Conservation (phyloP, 75 land plant species). For the Pinus taeda region DNA sequence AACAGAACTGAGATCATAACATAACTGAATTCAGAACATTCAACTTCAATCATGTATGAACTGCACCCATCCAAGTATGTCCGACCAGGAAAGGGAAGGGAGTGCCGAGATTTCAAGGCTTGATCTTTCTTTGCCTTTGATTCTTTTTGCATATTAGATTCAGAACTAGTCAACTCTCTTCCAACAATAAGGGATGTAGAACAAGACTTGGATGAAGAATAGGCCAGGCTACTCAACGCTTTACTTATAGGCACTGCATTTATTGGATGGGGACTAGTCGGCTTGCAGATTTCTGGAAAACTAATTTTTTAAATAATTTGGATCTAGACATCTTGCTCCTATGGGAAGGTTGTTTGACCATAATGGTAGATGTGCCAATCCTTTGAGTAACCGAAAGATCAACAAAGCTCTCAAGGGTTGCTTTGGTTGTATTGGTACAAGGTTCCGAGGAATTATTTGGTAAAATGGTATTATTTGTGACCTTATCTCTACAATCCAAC, state of each 20-base stretch:
- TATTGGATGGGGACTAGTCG: no score
- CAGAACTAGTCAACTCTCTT: no score
- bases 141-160: background rate
- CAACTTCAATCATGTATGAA: background rate
- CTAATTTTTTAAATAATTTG: no score
- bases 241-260: no score
- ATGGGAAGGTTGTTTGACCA: no score
- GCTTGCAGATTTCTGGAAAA: no score
- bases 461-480: background rate
- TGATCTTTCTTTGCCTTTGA: background rate
- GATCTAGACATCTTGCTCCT: no score
- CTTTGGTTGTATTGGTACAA: background rate
- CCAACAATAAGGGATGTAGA: no score
- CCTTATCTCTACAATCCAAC: background rate
- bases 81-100: background rate
- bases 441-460: background rate
- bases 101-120: background rate
- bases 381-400: background rate
- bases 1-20: background rate
- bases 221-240: no score
- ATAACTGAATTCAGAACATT: background rate
- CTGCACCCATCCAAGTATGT: background rate
- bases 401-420: background rate
- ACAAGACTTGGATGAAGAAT: no score
- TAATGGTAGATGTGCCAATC: no score